Evolutionary conservation across 805 yeast species (phyloP), one percentile per base, ranked within the genome.

Genomic region (Metschnikowia anglica): DNA sequence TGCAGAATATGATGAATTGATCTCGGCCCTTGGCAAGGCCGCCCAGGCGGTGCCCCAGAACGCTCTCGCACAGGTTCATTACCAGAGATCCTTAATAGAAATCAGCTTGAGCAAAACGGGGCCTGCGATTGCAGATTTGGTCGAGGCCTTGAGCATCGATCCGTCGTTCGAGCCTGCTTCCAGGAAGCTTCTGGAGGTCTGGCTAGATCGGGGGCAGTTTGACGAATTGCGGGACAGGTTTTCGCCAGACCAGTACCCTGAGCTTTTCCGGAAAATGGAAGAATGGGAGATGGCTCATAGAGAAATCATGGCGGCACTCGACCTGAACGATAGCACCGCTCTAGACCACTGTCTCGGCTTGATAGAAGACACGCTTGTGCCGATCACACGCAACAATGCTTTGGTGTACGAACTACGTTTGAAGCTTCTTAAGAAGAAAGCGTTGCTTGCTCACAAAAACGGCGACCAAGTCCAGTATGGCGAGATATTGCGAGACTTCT

Each of bases 81-180:
- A 76, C 56, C 82, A 79, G 55, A 73, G 75, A 42, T 89, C 88
- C 0, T 57, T 83, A 33, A 75, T 83, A 2, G 83, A 82, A 41
- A 60, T 81, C 41, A 72, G 80, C 11, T 55, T 81, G 48, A 79
- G 79, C 25, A 77, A 76, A 44, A 84, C 79, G 23, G 49, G 59
- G 24, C 66, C 67, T 28, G 83, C 90, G 0, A 64, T 80, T 6
- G 59, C 59, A 2, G 81, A 79, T 49, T 77, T 84, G 43, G 68
- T 73, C 44, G 56, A 52, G 11, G 76, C 83, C 18, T 56, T 78
- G 34, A 54, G 57, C n/a, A 55, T 68, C 9, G 74, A 66, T 48
- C 68, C 68, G 4, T 61, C 55, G 41, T 70, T 68, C 44, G 51
- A 53, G 11, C 72, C 79, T 1, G 85, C 88, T n/a, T 65, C 68